These are phyloP conservation scores for Ophiostoma montium DNA, from an alignment of 2,329 filamentous ascomycete species.

Conservation along the genomic window DNA sequence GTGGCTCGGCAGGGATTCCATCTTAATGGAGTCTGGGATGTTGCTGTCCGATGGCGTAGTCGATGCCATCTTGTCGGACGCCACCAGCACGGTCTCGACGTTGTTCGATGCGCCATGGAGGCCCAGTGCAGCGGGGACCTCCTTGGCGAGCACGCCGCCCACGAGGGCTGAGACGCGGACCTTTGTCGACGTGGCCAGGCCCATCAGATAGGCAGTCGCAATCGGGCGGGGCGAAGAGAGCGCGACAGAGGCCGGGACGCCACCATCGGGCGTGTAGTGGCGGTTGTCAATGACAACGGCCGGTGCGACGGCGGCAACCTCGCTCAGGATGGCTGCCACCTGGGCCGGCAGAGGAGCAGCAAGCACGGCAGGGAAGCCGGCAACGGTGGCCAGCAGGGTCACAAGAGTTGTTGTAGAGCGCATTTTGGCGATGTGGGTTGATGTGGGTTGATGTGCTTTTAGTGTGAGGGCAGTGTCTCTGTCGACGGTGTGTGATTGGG, in stretches of 20 bases:
- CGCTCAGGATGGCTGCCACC: constrained; percentile 2
- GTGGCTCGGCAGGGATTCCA: constrained; percentile 5
- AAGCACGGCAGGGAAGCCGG: constrained; percentile 1
- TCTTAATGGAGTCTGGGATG: constrained; percentile 5
- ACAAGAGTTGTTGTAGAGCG: constrained; percentile 5
- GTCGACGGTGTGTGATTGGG: too few species aligned
- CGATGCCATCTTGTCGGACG: background rate
- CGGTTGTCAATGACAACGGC: constrained; percentile 10
- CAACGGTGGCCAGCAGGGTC: constrained; percentile 4
- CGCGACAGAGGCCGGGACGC: constrained; percentile 4
- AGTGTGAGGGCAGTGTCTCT: too few species aligned
- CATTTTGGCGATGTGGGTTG: constrained; percentile 1
- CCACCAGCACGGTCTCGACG: constrained; percentile 3
- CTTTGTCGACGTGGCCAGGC: constrained; percentile 1
- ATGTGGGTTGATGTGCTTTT: background rate
- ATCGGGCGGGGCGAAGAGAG: constrained; percentile 10
- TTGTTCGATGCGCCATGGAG: constrained; percentile 1
- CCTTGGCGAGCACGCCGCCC: background rate
- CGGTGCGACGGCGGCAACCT: background rate
- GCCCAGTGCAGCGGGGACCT: background rate
- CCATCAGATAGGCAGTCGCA: constrained; percentile 13
- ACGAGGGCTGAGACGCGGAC: background rate
- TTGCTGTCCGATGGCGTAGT: background rate
- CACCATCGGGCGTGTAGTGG: constrained; percentile 6
- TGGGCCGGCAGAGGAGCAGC: constrained; percentile 5